Evolutionary conservation across 129 eudicot genomes (phyloP).

Genomic region (Pulicaria dysenterica): DNA sequence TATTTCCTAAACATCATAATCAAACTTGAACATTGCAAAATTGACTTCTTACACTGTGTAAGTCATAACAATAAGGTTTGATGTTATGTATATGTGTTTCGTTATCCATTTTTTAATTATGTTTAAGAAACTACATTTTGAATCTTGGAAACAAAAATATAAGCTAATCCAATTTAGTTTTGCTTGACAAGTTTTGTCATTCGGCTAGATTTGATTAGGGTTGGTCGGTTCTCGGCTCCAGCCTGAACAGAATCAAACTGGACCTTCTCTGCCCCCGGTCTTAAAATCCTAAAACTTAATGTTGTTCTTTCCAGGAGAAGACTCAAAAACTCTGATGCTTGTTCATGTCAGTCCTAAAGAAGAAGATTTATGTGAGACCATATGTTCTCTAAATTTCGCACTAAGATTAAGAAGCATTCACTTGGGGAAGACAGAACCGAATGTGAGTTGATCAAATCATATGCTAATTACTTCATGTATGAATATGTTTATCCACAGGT

Average conservation of each 20-base stretch:
- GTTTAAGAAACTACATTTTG: too few relatives aligned
- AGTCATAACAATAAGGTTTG: too few relatives aligned
- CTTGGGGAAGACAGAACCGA: constrained; percentile 40
- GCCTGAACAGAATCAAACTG: neutral
- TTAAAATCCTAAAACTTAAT: neutral
- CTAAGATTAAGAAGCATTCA: constrained; percentile 44
- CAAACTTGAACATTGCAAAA: too few relatives aligned
- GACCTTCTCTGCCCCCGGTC: neutral
- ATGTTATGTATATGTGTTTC: too few relatives aligned
- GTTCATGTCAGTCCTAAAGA: constrained; percentile 73
- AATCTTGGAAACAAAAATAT: too few relatives aligned
- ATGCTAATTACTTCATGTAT: neutral
- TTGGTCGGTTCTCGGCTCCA: neutral
- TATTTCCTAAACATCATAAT: too few relatives aligned
- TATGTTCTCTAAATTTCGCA: constrained; percentile 63
- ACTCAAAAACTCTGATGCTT: constrained; percentile 69
- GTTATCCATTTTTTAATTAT: too few relatives aligned
- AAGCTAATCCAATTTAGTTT: too few relatives aligned
- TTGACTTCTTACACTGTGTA: too few relatives aligned
- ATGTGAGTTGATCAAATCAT: constrained; percentile 35
- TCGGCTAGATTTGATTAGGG: too few relatives aligned
- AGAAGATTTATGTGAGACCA: constrained; percentile 73
- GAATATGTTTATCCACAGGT: too few relatives aligned
- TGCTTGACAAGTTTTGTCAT: too few relatives aligned
- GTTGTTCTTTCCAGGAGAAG: constrained; percentile 52